Base-by-base conservation (phyloP, 345 rosid genomes). In the Salix udensis region DNA sequence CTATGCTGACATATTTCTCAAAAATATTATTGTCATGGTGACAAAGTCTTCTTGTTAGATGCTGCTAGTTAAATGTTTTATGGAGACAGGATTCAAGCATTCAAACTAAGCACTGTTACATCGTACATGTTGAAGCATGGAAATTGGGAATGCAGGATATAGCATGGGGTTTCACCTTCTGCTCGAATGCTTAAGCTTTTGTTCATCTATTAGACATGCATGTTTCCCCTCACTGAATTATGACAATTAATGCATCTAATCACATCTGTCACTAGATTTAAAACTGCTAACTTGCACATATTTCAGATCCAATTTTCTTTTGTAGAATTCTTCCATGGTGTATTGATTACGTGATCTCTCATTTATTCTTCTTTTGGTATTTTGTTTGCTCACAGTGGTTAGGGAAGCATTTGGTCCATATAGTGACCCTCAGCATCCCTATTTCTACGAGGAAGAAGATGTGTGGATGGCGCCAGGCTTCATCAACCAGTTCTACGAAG, bases 391-490 rank as follows among this genome's bases (percentile, higher is more conserved):
- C 72, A 74, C 86, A 94, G 97, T 94, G 98, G 91, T 92, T 75
- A 92, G 98, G 85, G 98, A 94, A 86, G 89, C 90, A 75, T 84
- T 92, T 77, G 97, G 98, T 44, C 98, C 97, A 34, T 94, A 91
- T 76, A 84, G 78, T 71, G 97, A 94, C 86, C 98, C 98, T 79
- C 94, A 92, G 64, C 98, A 94, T 85, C 89, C 97, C 44, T 91
- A 94, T 66, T 88, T 94, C 65, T 94, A 92, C 46, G 98, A 94
- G 84, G 97, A 88, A 62, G 98, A 94, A 74, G 97, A 94, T 75
- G 96, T 84, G 76, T 94, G 98, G 98, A 94, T 92, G 98, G 98
- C 96, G 6, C 98, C 98, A 0, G 98, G 98, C 76, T 94, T 94
- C 84, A 86, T 91, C 78, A 91, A 94, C 81, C 97, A 94, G 78